Conservation (phyloP, 352 stramenopile genomes). For the Albugo laibachii region DNA sequence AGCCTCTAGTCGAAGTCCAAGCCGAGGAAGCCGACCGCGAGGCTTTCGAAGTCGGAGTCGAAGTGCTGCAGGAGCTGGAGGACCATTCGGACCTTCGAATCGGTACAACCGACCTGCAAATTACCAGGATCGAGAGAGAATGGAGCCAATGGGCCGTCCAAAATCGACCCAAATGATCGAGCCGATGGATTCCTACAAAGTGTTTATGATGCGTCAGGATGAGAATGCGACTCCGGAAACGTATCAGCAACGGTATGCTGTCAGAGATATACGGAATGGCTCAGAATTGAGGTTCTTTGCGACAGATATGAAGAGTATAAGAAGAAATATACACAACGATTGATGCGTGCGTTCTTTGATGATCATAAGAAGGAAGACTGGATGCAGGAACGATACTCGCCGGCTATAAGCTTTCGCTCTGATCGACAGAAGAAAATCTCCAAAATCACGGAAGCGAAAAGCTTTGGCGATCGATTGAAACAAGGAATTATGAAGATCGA, state of each 20-base stretch:
- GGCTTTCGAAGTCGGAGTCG: conserved; percentile 3
- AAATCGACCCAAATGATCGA: conserved; percentile 24
- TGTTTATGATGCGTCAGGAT: conserved; percentile 78
- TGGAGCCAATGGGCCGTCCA: neutral
- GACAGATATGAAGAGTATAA: conserved; percentile 68
- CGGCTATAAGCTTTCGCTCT: conserved; percentile 40
- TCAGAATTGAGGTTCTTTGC: neutral
- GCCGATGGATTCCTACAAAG: conserved; percentile 67
- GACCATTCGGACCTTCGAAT: conserved; percentile 1
- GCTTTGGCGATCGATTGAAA: conserved; percentile 42
- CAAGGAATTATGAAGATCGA: conserved; percentile 28
- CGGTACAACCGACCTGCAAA: conserved; percentile 5
- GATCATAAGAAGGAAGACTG: conserved; percentile 70
- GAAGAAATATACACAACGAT: conserved; percentile 63
- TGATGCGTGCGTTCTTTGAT: conserved; percentile 71
- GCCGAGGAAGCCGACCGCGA: conserved; percentile 4
- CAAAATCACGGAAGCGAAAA: conserved; percentile 55
- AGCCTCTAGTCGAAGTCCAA: conserved; percentile 13
- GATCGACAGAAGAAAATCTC: conserved; percentile 40
- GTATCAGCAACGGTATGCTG: conserved; percentile 36
- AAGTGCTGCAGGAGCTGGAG: conserved; percentile 4
- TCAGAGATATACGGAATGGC: neutral
- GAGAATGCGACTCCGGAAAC: conserved; percentile 60
- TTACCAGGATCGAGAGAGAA: neutral
- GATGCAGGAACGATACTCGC: conserved; percentile 73